Base-by-base conservation (phyloP, 495 filamentous ascomycete species). In the Neurospora hispaniola region DNA sequence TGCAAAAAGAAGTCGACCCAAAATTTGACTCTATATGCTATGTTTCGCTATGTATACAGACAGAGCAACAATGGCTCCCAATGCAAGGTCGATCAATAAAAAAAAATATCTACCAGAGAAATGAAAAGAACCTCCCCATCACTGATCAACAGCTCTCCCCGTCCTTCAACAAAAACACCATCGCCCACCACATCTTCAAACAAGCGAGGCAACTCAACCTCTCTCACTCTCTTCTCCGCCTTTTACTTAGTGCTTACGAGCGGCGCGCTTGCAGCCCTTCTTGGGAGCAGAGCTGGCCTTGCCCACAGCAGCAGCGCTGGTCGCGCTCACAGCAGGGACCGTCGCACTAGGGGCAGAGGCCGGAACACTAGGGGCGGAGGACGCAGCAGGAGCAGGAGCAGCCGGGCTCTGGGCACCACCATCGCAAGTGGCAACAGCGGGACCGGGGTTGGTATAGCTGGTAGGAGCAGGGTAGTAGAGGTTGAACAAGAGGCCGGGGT, bases 401-500 rank as follows among this genome's bases (percentile, higher is more conserved):
- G 35, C 35, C 54, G 78, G 77, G 2, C 81, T 5, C 35, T 5
- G 4, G 35, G 35, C 35, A 38, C 4, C 35, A 82, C 76, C 72
- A 66, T 84, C 39, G 72, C 80, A 81, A 68, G 62, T 75, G 5
- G 76, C 76, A 40, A 73, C 44, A n/a, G 76, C 71, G 41, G 78
- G 78, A 1, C 83, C 82, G 16, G 83, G 83, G 44, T 81, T 79
- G 14, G 76, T 72, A 46, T 84, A 84, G 41, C 74, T 77, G 2
- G 74, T 79, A 43, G 80, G 79, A 5, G 75, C 59, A 11, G 81
- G 81, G 72, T 81, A 84, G 72, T 85, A 85, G 27, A 85, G 81
- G 73, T 85, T 81, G 73, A 85, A 81, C 75, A 82, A 75, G 11
- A 85, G 75, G n/a, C 84, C 83, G 4, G 83, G 83, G 72, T 85